These are phyloP conservation scores for Xylaria flabelliformis DNA, from an alignment of 495 filamentous ascomycete species.

Conservation along the genomic window DNA sequence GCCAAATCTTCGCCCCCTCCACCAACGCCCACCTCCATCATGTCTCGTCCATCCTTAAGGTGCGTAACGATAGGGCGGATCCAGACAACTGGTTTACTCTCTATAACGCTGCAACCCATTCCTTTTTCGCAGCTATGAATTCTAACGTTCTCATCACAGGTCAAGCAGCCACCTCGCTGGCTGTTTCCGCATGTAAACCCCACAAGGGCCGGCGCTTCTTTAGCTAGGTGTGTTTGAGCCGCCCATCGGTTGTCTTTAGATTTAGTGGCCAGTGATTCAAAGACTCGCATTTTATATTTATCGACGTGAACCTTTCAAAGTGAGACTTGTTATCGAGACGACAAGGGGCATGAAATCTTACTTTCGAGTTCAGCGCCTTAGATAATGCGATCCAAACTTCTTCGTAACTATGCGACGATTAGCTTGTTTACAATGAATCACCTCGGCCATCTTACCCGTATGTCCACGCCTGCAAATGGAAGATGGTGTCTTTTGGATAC, in stretches of 20 bases:
- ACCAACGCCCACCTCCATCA: constrained; percentile 77
- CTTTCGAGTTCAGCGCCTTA: constrained; percentile 68
- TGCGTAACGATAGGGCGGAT: constrained; percentile 78
- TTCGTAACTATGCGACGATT: constrained; percentile 61
- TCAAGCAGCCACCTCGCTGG: constrained; percentile 72
- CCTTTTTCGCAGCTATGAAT: constrained; percentile 89
- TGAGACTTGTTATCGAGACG: background rate
- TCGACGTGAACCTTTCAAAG: constrained; percentile 76
- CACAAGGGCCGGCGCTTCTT: constrained; percentile 70
- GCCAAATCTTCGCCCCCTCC: constrained; percentile 79
- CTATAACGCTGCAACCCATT: constrained; percentile 63
- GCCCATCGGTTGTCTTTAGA: constrained; percentile 39
- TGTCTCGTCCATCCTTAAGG: constrained; percentile 59
- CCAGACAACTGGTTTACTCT: constrained; percentile 66
- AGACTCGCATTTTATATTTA: constrained; percentile 77
- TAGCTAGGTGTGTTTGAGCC: constrained; percentile 48
- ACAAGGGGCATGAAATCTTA: constrained; percentile 34
- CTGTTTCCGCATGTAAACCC: constrained; percentile 81
- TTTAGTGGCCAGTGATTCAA: constrained; percentile 64
- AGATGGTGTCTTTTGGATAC: constrained; percentile 78
- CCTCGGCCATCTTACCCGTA: constrained; percentile 67
- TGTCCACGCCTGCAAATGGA: constrained; percentile 91
- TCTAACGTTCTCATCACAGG: constrained; percentile 64
- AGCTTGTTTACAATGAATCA: background rate
- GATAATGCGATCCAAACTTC: constrained; percentile 89